Evolutionary conservation across 2,329 filamentous ascomycete genomes (phyloP).

Genomic region (Immersiporthe knoxdaviesiana): DNA sequence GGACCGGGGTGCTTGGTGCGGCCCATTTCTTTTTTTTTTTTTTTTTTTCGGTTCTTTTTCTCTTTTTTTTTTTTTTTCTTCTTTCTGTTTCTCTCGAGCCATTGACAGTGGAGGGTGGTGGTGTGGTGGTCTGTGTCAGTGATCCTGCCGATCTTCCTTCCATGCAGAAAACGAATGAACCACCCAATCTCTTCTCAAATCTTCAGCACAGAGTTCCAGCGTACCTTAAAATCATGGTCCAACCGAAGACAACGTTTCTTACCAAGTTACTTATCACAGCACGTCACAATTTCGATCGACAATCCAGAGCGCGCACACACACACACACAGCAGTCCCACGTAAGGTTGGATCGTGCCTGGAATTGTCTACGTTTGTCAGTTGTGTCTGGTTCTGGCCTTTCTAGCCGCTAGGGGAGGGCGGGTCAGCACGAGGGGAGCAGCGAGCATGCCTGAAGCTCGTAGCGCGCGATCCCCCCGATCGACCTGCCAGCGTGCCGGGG

Average conservation of each 20-base stretch:
- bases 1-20: neutral
- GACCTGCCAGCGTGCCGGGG: neutral
- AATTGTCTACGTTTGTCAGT: neutral
- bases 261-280: neutral
- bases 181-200: neutral
- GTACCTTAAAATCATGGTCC: neutral
- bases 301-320: neutral
- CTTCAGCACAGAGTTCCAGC: neutral
- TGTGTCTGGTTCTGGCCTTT: neutral
- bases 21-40: neutral
- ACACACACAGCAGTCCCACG: neutral
- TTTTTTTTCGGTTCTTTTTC: neutral
- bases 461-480: neutral
- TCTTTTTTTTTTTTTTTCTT: neutral
- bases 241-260: neutral
- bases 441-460: neutral
- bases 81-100: neutral
- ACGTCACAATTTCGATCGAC: neutral
- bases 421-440: neutral
- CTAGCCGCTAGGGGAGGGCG: neutral
- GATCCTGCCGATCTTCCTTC: neutral
- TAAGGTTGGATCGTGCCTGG: neutral
- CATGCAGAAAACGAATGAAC: neutral
- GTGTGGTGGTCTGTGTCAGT: conserved; percentile 11
- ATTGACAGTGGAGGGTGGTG: neutral